phyloP scores from a whole-genome alignment of 306 rosid genomes.

The Fragaria nilgerrensis region DNA sequence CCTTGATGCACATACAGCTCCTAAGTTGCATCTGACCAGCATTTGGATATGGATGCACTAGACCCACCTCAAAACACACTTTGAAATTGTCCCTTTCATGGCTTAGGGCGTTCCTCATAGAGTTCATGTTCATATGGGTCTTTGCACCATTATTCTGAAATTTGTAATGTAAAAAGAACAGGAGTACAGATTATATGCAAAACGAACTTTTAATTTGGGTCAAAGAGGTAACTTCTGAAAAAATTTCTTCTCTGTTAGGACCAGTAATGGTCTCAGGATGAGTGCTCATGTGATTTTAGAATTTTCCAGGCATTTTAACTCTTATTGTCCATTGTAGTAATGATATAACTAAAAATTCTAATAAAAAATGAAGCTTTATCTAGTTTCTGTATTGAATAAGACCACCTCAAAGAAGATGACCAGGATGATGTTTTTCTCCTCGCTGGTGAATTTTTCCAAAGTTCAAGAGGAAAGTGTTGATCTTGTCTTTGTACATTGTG shows the following conservation, averaged over 20 bases:
- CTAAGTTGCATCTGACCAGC: background rate
- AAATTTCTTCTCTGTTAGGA: background rate
- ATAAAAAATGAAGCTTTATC: background rate
- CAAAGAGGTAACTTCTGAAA: background rate
- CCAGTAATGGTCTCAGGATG: background rate
- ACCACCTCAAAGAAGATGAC: background rate
- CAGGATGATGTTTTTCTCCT: too few species aligned
- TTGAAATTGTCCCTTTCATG: background rate
- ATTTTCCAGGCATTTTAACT: background rate
- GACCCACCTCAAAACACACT: background rate
- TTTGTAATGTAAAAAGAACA: background rate
- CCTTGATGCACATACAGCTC: background rate
- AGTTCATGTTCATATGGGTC: background rate
- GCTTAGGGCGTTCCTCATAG: background rate
- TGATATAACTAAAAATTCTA: background rate
- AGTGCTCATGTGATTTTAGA: background rate
- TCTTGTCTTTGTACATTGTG: too few species aligned
- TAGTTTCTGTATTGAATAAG: background rate
- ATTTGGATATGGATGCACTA: background rate
- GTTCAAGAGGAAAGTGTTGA: too few species aligned
- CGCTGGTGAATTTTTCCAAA: too few species aligned
- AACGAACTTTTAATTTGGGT: background rate
- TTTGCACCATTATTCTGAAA: background rate
- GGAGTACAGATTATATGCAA: background rate
- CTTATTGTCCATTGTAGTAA: background rate